phyloP scores from a whole-genome alignment of 768 basidiomycete genomes.

The Trametes coccinea region DNA sequence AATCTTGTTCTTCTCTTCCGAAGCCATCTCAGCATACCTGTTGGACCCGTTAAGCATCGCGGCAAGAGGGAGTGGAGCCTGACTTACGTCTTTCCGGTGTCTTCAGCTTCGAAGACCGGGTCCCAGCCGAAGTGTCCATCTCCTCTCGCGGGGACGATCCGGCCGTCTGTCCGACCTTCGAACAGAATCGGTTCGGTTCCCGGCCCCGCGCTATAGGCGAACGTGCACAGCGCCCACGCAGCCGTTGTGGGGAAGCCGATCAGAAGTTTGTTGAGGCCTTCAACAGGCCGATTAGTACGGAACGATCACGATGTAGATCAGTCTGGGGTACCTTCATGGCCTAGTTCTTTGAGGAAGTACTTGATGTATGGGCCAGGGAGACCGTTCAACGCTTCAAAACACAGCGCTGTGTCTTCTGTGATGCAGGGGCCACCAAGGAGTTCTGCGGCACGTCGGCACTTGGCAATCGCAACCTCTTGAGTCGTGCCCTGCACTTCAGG shows the following conservation, averaged over 20 bases:
- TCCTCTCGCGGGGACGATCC: constrained; percentile 86
- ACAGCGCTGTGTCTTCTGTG: constrained; percentile 94
- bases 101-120: constrained; percentile 77
- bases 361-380: constrained; percentile 99
- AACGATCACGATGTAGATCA: neutral
- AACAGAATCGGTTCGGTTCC: constrained; percentile 75
- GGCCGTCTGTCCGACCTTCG: constrained; percentile 86
- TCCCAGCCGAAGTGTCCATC: constrained; percentile 88
- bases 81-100: constrained; percentile 72
- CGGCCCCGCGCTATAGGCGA: constrained; percentile 90
- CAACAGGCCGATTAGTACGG: neutral
- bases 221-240: constrained; percentile 93
- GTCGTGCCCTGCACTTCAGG: constrained; percentile 95
- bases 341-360: constrained; percentile 78
- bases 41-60: neutral
- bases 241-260: constrained; percentile 71
- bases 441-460: constrained; percentile 84
- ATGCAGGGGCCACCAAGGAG: constrained; percentile 64
- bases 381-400: constrained; percentile 84
- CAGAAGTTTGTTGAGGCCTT: constrained; percentile 82
- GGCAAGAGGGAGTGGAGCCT: neutral
- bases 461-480: constrained; percentile 83
- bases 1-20: constrained; percentile 60
- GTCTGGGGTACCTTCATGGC: constrained; percentile 68
- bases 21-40: constrained; percentile 71